Base-by-base conservation (phyloP, 1,139 yeast species). In the Debaryomycetaceae sp. region DNA sequence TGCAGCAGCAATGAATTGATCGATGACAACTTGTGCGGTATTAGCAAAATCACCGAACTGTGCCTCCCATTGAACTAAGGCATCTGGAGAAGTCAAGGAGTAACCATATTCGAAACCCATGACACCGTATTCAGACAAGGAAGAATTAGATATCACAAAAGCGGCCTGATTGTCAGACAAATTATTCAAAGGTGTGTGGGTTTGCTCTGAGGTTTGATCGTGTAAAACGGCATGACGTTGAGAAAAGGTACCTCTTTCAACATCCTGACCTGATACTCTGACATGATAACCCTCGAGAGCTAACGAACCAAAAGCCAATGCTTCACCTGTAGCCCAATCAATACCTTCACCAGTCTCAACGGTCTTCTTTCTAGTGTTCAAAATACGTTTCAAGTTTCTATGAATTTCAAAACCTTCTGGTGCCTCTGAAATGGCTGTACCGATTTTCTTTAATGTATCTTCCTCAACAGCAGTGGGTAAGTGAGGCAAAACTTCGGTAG, bases 11-110 rank as follows among this genome's bases (percentile, higher is more conserved):
- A 95, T 81, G 67, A 93, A 95, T 76, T 95, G 99, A 71, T 95
- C 99, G 59, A 89, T 80, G 58, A 95, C 86, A 54, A 95, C 98
- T 77, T 95, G 99, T 31, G 97, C 99, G 57, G 98, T 93, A 79
- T 95, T 95, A 61, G 99, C 99, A 60, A 95, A 95, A 75, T 95
- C 99, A 81, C 99, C 99, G 60, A 95, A 95, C 77, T 95, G 99
- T 46, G 99, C 99, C 76, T 95, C 99, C 99, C 99, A 95, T 76
- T 87, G 86, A 47, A 93, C 98, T 50, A 88, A 81, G 46, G 97
- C 72, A 65, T 93, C 97, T 53, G 99, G 99, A 43, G 96, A 87
- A 50, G 97, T 87, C 70, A 95, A 80, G 7, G 99, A 93, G 78
- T 93, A 95, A 73, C 99, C 99, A 66, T 95, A 95, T 74, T 95